Percentiles rank a stretch among this genome's conserved stretches.
phyloP scores from a whole-genome alignment of 306 rosid species.

The Cicer judaicum region DNA sequence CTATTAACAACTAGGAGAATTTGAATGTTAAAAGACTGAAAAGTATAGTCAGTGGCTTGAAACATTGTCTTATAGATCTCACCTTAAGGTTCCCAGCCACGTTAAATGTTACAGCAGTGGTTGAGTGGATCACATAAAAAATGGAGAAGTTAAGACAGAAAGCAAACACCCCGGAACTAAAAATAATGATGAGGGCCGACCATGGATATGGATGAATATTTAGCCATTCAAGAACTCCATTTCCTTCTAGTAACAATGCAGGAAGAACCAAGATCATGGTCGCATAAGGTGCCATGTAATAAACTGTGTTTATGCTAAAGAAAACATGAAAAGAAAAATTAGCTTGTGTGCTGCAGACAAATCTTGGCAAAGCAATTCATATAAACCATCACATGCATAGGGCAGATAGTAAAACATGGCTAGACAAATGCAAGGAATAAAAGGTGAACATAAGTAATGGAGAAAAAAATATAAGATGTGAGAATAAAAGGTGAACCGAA shows the following conservation, averaged over 20 bases:
- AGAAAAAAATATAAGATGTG: not conserved
- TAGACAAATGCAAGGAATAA: slow-evolving; percentile 26
- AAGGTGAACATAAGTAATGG: not conserved
- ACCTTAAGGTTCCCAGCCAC: slow-evolving; percentile 99
- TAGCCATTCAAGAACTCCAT: slow-evolving; percentile 87
- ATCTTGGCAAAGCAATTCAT: slow-evolving; percentile 29
- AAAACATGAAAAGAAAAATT: slow-evolving; percentile 41
- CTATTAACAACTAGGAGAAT: slow-evolving; percentile 2
- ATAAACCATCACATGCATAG: not conserved
- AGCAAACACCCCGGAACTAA: slow-evolving; percentile 92
- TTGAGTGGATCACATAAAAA: slow-evolving; percentile 94
- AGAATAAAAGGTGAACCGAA: slow-evolving; percentile 5
- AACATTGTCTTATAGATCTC: slow-evolving; percentile 43
- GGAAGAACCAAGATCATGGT: slow-evolving; percentile 97
- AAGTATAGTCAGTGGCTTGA: slow-evolving; percentile 9
- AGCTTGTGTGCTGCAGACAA: slow-evolving; percentile 36
- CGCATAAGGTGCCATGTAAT: slow-evolving; percentile 98
- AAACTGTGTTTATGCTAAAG: slow-evolving; percentile 92
- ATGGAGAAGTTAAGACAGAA: slow-evolving; percentile 98
- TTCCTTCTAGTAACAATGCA: slow-evolving; percentile 89
- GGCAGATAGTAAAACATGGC: slow-evolving; percentile 5
- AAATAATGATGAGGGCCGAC: slow-evolving; percentile 78
- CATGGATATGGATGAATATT: slow-evolving; percentile 67
- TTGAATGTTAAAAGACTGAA: slow-evolving; percentile 1
- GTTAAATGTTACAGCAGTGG: slow-evolving; percentile 95